Base-by-base conservation (phyloP, 768 basidiomycete species). In the Exsudoporus frostii region DNA sequence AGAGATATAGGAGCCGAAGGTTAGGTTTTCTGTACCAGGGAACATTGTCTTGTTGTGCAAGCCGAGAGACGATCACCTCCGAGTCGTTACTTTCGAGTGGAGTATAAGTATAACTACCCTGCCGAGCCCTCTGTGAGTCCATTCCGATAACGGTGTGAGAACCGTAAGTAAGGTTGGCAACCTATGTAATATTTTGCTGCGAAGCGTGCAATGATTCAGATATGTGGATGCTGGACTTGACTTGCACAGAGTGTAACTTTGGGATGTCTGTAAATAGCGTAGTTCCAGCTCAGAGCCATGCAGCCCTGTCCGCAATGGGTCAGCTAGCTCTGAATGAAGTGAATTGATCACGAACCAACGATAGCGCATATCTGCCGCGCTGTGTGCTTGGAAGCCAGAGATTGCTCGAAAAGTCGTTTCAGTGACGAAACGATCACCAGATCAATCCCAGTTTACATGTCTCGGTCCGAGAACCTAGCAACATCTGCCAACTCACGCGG, bases 21-120 rank as follows among this genome's bases (percentile, higher is more conserved):
- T 85, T 85, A 2, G 73, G 81, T 58, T 85, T 86, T 54, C 61
- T 64, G 65, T 84, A 85, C 84, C 85, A 86, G 37, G 82, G 80
- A 7, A 72, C 73, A 34, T 70, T 71, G 64, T 86, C 84, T 48
- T 76, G 71, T n/a, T 59, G 13, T 19, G 49, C 59, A 20, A 65
- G 65, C 20, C 29, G 53, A 32, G 63, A 65, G 40, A 67, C 62
- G 32, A 47, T 33, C 7, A 40, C 15, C 15, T 62, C 27, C 9
- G 6, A 25, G 6, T 25, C 48, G 14, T 48, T 43, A 9, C 15
- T 50, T 19, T 52, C 50, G 19, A 32, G 34, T 10, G 34, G 55
- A 19, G n/a, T n/a, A n/a, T n/a, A n/a, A n/a, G 17, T 15, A 34
- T 39, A 20, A 30, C 29, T 29, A 5, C 24, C 27, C 7, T 14